Base-by-base conservation (phyloP, 2,329 filamentous ascomycete genomes). In the Alternaria postmessia region DNA sequence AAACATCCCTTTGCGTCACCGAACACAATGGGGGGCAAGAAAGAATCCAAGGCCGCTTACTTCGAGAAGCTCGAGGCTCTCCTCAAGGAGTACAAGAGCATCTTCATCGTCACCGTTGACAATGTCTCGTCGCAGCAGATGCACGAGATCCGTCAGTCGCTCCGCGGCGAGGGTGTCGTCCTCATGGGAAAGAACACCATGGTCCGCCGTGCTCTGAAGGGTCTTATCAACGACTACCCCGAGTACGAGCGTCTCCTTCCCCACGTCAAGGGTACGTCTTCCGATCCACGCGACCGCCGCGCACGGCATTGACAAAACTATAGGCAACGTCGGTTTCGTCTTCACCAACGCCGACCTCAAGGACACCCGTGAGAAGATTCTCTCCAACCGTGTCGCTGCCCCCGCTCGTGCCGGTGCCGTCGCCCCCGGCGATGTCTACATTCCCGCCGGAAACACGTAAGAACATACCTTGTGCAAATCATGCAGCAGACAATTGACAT, bases 41-140 rank as follows among this genome's bases (percentile, higher is more conserved):
- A 80, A 94, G 89, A 86, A 80, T 94, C 90, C 89, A 99, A 98
- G 89, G 88, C 92, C 83, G 91, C 83, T 83, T 97, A 99, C 90
- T 99, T 99, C 88, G 94, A 97, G 84, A 98, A 98, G 93, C 93
- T 99, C 83, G 96, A 97, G 91, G 83, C 83, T 84, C 89, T 98
- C 83, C 91, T 99, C 83, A 92, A 98, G 87, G 90, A 93, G 83
- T 98, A 96, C 91, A 89, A 89, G 83, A 94, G 91, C 80, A 91
- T 98, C 87, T 98, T 99, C 92, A 94, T 99, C 83, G 94, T 97
- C 83, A 89, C 81, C 81, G 78, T 80, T 68, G 78, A 98, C 93
- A 99, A 98, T 99, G 95, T 99, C 89, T 93, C 91, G 84, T 99
- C 95, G 76, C 95, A 99, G 90, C 96, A 99, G 90, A 99, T 99